Conservation (phyloP, 1,139 yeast species). For the Candida gigantensis region DNA sequence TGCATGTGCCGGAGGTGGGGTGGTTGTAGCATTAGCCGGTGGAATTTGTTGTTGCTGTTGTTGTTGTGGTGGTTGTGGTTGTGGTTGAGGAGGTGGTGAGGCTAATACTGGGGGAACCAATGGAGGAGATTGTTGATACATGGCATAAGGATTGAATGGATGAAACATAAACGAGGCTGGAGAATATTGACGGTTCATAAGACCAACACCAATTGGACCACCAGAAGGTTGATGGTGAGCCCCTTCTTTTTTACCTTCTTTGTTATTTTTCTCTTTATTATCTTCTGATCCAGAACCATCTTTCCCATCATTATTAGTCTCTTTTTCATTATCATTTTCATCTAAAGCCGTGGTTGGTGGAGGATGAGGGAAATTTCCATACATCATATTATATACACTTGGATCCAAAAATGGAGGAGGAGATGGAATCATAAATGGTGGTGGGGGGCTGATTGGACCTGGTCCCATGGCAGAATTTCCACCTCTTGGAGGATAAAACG, state of each 20-base stretch:
- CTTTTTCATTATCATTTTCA: constrained; percentile 10
- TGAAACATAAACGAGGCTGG: constrained; percentile 47
- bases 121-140: constrained; percentile 39
- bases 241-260: constrained; percentile 4
- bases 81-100: constrained; percentile 13
- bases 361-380: constrained; percentile 14
- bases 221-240: background rate
- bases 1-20: constrained; percentile 1
- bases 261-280: constrained; percentile 1
- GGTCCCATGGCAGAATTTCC: background rate
- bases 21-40: constrained; percentile 8
- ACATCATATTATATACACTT: constrained; percentile 34
- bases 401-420: constrained; percentile 44
- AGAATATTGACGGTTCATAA: constrained; percentile 36
- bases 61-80: constrained; percentile 1
- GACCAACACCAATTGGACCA: constrained; percentile 39
- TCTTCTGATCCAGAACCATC: constrained; percentile 4
- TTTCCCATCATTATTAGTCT: constrained; percentile 11
- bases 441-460: constrained; percentile 15
- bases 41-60: constrained; percentile 1
- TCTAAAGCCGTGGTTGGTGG: constrained; percentile 3
- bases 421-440: constrained; percentile 41
- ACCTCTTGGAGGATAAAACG: constrained; percentile 4
- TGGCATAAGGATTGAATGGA: constrained; percentile 50
- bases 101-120: constrained; percentile 19